Conservation (phyloP, 371 early-diverging fungal species). For the Gilbertella persicaria region DNA sequence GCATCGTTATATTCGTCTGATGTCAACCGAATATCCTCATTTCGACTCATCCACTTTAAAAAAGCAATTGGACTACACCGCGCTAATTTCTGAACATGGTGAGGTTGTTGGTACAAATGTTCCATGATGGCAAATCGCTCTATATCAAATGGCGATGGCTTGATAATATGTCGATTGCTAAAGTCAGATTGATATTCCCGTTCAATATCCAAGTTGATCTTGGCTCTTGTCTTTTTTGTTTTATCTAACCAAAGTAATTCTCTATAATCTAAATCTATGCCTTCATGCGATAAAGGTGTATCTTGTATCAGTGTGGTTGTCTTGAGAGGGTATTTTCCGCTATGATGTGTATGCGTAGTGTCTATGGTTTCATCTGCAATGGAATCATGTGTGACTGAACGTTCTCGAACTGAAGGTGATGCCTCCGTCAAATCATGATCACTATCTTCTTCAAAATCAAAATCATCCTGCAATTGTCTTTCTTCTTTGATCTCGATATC, state of each 20-base stretch:
- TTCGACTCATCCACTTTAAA: slow-evolving; percentile 27
- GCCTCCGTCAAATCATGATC: no score
- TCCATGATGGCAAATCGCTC: slow-evolving; percentile 48
- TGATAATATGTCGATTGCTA: slow-evolving; percentile 46
- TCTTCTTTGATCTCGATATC: slow-evolving; percentile 71
- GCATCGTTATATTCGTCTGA: slow-evolving; percentile 23
- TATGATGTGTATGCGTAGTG: no score
- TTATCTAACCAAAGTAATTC: slow-evolving; percentile 59
- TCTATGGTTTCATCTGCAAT: no score
- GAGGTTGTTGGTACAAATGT: slow-evolving; percentile 38
- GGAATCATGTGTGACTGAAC: no score
- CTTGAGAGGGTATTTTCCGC: no score
- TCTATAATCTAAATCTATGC: slow-evolving; percentile 38
- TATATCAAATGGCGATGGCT: slow-evolving; percentile 51
- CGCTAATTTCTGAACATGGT: slow-evolving; percentile 25
- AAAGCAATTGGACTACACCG: slow-evolving; percentile 27
- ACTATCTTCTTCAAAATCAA: slow-evolving; percentile 38
- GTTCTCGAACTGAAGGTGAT: no score
- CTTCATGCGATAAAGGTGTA: no score
- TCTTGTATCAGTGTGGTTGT: no score
- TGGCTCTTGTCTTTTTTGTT: slow-evolving; percentile 58
- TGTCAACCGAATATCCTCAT: slow-evolving; percentile 19
- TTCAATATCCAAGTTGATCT: slow-evolving; percentile 41
- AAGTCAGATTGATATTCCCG: slow-evolving; percentile 54
- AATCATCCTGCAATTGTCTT: slow-evolving; percentile 40